Conservation (phyloP, 2,329 filamentous ascomycete species). For the Thelonectria rubi region DNA sequence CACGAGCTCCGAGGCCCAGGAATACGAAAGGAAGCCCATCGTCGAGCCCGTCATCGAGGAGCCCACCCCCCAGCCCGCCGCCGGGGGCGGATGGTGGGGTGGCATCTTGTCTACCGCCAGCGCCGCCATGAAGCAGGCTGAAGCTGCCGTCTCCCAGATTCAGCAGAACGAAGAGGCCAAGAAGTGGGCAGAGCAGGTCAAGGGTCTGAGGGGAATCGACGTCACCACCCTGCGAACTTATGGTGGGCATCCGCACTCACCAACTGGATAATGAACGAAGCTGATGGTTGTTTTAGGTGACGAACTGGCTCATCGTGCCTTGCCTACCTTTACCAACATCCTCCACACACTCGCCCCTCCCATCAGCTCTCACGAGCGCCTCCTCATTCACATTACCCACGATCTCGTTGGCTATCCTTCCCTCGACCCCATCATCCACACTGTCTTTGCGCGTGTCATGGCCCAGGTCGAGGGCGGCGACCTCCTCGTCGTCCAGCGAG, state of each 20-base stretch:
- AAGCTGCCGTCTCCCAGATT: slow-evolving; percentile 92
- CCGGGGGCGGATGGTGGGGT: slow-evolving; percentile 87
- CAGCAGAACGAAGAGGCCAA: slow-evolving; percentile 96
- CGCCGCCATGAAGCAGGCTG: slow-evolving; percentile 90
- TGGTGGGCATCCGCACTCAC: slow-evolving; percentile 39
- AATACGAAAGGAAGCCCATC: slow-evolving; percentile 62
- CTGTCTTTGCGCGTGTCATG: slow-evolving; percentile 95
- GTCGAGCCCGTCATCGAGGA: slow-evolving; percentile 54
- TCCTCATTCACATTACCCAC: slow-evolving; percentile 97
- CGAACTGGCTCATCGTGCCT: slow-evolving; percentile 83
- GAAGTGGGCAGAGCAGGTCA: slow-evolving; percentile 94
- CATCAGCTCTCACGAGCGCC: slow-evolving; percentile 94
- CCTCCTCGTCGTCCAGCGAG: slow-evolving; percentile 91
- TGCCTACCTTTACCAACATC: slow-evolving; percentile 94
- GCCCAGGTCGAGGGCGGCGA: slow-evolving; percentile 98
- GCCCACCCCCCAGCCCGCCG: slow-evolving; percentile 45
- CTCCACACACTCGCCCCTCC: slow-evolving; percentile 95
- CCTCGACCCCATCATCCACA: slow-evolving; percentile 90
- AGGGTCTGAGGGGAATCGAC: slow-evolving; percentile 69
- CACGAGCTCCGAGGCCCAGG: slow-evolving; percentile 69
- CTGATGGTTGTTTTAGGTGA: slow-evolving; percentile 67
- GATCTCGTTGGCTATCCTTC: slow-evolving; percentile 94
- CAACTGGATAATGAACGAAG: neutral
- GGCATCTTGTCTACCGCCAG: slow-evolving; percentile 84
- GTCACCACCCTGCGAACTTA: slow-evolving; percentile 74